Conservation (phyloP, 306 rosid genomes). For the Astragalus glycyphyllos region DNA sequence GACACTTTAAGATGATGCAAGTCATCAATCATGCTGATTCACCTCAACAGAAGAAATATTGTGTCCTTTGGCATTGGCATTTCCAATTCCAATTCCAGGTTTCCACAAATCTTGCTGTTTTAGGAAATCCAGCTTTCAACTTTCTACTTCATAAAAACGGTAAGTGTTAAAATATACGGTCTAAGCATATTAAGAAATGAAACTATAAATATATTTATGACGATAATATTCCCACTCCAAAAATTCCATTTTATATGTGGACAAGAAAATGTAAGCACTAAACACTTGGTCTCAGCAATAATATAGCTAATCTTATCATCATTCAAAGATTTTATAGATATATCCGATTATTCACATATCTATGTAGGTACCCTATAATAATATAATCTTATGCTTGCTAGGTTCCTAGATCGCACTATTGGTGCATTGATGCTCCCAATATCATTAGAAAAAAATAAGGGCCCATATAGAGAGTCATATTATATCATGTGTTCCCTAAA, state of each 20-base stretch:
- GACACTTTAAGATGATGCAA: too few species aligned
- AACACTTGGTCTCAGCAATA: slow-evolving; percentile 7
- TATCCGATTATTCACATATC: too few species aligned
- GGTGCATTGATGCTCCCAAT: slow-evolving; percentile 25
- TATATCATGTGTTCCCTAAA: slow-evolving; percentile 43
- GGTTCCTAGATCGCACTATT: slow-evolving; percentile 27
- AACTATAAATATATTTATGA: not conserved
- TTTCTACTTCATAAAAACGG: not conserved
- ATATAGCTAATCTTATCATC: slow-evolving; percentile 2
- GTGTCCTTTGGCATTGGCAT: not conserved
- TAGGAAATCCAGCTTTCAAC: slow-evolving; percentile 24
- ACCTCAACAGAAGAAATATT: not conserved
- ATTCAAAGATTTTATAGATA: not conserved
- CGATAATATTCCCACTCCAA: not conserved
- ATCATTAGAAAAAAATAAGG: slow-evolving; percentile 25
- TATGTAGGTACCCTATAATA: not conserved
- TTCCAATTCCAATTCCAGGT: not conserved
- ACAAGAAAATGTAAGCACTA: slow-evolving; percentile 22
- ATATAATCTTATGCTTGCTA: not conserved
- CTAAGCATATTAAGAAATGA: slow-evolving; percentile 11
- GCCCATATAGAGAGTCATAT: slow-evolving; percentile 31
- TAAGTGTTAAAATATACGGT: not conserved
- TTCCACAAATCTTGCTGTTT: not conserved
- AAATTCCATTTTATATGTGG: slow-evolving; percentile 25
- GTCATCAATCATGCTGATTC: too few species aligned